Conservation (phyloP, 2,329 filamentous ascomycete species). For the Aspergillus japonicus region DNA sequence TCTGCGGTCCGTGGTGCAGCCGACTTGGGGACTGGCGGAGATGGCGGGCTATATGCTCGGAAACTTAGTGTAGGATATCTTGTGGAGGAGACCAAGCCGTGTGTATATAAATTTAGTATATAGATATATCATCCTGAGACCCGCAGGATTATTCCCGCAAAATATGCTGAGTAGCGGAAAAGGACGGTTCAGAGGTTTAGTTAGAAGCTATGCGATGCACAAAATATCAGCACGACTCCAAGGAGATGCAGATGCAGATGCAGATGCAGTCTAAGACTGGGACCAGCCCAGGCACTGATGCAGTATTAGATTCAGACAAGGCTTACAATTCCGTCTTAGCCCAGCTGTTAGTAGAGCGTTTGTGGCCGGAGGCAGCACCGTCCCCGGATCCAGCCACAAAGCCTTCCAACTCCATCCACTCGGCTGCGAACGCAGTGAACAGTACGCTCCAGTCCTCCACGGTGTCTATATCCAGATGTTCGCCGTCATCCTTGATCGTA, state of each 20-base stretch:
- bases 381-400: conserved; percentile 36
- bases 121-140: too few relatives aligned
- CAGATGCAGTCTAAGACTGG: neutral
- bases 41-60: conserved; percentile 50
- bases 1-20: conserved; percentile 48
- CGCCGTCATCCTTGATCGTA: conserved; percentile 75
- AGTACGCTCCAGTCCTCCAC: conserved; percentile 87
- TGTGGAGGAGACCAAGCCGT: neutral
- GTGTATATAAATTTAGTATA: too few relatives aligned
- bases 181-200: neutral
- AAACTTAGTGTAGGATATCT: conserved; percentile 27
- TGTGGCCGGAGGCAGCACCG: conserved; percentile 1
- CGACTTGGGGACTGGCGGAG: conserved; percentile 49
- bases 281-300: neutral
- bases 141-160: too few relatives aligned
- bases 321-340: conserved; percentile 46
- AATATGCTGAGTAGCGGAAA: too few relatives aligned
- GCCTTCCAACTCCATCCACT: conserved; percentile 84
- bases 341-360: conserved; percentile 14
- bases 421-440: conserved; percentile 77
- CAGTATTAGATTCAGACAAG: conserved; percentile 17
- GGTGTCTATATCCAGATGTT: conserved; percentile 76
- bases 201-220: conserved; percentile 18
- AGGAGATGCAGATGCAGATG: conserved; percentile 1
- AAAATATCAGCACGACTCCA: conserved; percentile 16